Percentiles rank a stretch among this genome's conserved stretches.
phyloP scores from a whole-genome alignment of 208 protist genomes.

The Naegleria lovaniensis region DNA sequence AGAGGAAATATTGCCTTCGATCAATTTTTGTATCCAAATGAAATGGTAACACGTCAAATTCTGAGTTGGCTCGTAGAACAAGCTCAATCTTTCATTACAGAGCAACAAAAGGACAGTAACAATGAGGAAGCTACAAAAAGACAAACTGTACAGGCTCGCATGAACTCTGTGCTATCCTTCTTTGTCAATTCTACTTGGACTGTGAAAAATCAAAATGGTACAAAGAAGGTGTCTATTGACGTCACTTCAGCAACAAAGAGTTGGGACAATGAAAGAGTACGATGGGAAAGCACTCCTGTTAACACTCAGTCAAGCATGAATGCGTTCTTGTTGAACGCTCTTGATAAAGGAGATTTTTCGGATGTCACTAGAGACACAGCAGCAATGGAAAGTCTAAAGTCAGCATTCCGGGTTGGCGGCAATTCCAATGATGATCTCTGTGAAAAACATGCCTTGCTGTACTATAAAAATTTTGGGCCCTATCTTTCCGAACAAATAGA shows the following conservation, averaged over 20 bases:
- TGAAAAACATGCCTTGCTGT: neutral
- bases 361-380: neutral
- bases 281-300: neutral
- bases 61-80: constrained; percentile 10
- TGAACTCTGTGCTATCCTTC: neutral
- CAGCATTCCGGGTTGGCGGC: neutral
- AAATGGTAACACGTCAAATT: neutral
- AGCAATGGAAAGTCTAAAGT: neutral
- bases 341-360: neutral
- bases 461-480: neutral
- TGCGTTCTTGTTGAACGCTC: neutral
- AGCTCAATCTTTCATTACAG: neutral
- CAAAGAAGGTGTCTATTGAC: neutral
- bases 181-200: constrained; percentile 8
- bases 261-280: neutral
- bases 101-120: neutral
- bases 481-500: neutral
- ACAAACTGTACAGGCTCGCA: neutral
- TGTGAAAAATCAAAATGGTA: constrained; percentile 7
- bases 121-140: neutral
- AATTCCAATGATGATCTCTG: neutral
- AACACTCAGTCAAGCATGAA: neutral
- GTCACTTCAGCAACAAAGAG: neutral
- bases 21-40: constrained; percentile 19
- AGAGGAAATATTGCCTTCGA: neutral